These are phyloP conservation scores for Metschnikowia borealis DNA, from an alignment of 805 yeast species.

Conservation along the genomic window DNA sequence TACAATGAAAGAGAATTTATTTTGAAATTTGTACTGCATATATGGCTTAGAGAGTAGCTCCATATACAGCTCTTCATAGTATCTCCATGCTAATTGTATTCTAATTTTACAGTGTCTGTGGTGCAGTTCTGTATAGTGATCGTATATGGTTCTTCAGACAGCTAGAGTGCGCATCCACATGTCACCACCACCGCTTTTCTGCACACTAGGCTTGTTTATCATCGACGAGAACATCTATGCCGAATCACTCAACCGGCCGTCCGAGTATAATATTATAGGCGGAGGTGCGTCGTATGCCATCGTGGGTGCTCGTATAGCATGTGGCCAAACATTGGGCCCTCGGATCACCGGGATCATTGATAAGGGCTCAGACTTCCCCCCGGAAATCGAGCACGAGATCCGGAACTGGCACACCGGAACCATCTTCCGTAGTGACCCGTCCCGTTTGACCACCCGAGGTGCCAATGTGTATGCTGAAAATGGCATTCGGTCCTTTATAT, in stretches of 20 bases:
- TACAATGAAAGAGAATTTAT: no score
- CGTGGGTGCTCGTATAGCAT: constrained; percentile 63
- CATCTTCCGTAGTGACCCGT: constrained; percentile 46
- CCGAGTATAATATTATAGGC: constrained; percentile 59
- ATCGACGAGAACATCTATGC: constrained; percentile 77
- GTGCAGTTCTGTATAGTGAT: no score
- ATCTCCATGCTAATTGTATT: no score
- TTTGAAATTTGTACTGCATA: no score
- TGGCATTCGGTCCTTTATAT: constrained; percentile 55
- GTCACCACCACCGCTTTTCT: constrained; percentile 30
- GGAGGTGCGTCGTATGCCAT: constrained; percentile 88
- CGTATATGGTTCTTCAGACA: no score
- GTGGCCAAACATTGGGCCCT: constrained; percentile 31
- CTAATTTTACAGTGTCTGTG: no score
- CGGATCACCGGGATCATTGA: constrained; percentile 70
- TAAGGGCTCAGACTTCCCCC: constrained; percentile 75
- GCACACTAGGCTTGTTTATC: constrained; percentile 85
- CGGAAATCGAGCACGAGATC: constrained; percentile 39
- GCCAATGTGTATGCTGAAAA: constrained; percentile 67
- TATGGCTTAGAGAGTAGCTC: no score
- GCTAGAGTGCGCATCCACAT: neutral
- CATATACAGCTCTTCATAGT: no score
- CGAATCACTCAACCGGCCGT: constrained; percentile 25
- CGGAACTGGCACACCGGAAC: constrained; percentile 60
- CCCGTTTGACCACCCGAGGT: constrained; percentile 73